Evolutionary conservation across 139 green algal genomes (phyloP).

Genomic region (Pleodorina starrii): DNA sequence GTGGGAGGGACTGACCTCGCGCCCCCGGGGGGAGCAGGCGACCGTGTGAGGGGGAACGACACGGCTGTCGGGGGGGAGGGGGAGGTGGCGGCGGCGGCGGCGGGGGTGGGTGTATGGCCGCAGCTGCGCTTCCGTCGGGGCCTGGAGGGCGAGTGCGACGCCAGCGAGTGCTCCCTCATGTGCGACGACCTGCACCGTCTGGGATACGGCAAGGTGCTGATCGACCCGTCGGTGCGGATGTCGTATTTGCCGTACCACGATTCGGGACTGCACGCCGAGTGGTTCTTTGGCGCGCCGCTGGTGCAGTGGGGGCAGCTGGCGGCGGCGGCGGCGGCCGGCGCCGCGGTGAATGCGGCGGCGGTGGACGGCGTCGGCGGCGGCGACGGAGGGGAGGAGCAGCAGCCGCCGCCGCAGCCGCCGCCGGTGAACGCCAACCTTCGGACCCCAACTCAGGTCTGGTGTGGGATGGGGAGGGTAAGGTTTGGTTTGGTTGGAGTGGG

Average conservation of each 20-base stretch:
- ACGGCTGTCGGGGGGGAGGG: too few species aligned
- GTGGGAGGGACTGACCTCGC: too few species aligned
- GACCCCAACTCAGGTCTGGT: not conserved
- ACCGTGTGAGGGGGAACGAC: too few species aligned
- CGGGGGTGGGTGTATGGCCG: not conserved
- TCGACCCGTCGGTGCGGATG: slow-evolving; percentile 73
- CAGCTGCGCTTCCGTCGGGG: slow-evolving; percentile 23
- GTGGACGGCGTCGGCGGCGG: too few species aligned
- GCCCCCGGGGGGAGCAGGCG: too few species aligned
- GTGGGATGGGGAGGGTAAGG: too few species aligned
- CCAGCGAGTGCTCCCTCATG: slow-evolving; percentile 73
- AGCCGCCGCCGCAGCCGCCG: too few species aligned
- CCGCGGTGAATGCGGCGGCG: too few species aligned
- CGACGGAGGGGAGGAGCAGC: too few species aligned
- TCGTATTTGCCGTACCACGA: slow-evolving; percentile 57
- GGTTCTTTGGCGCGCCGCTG: slow-evolving; percentile 7
- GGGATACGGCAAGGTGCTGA: slow-evolving; percentile 63
- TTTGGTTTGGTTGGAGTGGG: too few species aligned
- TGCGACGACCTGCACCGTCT: slow-evolving; percentile 71
- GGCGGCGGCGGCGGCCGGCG: not conserved
- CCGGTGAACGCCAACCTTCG: not conserved
- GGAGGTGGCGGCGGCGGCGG: too few species aligned
- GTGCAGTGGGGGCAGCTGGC: slow-evolving; percentile 4
- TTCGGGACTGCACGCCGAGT: not conserved
- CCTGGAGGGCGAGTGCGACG: slow-evolving; percentile 59